phyloP scores from a whole-genome alignment of 2,329 filamentous ascomycete genomes.

The Pseudopyricularia javanii region DNA sequence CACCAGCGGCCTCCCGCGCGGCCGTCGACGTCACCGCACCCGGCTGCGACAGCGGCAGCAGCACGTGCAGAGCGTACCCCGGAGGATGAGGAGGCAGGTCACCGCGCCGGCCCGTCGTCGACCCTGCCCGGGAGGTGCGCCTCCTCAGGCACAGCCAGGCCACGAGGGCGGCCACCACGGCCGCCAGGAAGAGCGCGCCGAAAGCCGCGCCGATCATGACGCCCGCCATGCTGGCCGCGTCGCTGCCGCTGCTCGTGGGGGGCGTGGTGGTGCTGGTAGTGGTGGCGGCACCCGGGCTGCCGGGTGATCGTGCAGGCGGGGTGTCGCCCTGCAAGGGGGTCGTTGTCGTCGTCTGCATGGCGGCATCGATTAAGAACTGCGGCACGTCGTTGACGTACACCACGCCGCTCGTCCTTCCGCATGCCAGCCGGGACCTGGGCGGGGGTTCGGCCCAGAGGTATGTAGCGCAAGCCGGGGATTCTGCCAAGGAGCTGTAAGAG shows the following conservation, averaged over 20 bases:
- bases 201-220: not conserved
- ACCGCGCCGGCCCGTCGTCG: not conserved
- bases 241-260: not conserved
- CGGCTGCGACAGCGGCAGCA: not conserved
- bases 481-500: not conserved
- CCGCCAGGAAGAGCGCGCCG: not conserved
- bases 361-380: constrained; percentile 19
- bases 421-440: constrained; percentile 21
- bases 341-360: too few species aligned
- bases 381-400: constrained; percentile 21
- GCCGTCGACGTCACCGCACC: not conserved
- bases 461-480: constrained; percentile 18
- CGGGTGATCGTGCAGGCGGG: too few species aligned
- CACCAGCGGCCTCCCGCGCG: not conserved
- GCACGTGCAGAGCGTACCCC: not conserved
- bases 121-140: not conserved
- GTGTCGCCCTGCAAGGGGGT: too few species aligned
- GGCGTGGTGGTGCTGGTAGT: not conserved
- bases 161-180: not conserved
- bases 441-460: constrained; percentile 22
- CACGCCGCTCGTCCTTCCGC: constrained; percentile 14
- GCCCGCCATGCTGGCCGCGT: not conserved
- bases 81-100: not conserved
- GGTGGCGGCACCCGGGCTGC: too few species aligned
- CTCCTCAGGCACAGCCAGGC: not conserved